These are phyloP conservation scores for Ustilago xerochloae DNA, from an alignment of 1,284 basidiomycete species.

Conservation along the genomic window DNA sequence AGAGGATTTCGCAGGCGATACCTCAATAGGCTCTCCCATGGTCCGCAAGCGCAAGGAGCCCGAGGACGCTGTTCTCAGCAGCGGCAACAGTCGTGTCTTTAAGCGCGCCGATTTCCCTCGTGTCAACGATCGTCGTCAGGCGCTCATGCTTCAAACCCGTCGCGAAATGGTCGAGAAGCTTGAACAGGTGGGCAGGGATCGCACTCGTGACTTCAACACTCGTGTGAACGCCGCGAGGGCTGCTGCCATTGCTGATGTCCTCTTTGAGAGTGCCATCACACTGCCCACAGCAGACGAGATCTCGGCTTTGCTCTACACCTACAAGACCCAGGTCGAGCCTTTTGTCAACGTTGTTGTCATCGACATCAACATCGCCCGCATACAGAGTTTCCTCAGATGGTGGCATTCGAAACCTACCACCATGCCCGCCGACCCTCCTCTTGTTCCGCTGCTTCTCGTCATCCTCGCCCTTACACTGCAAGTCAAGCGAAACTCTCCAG, in stretches of 20 bases:
- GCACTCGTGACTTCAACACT: slow-evolving; percentile 49
- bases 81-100: slow-evolving; percentile 26
- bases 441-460: slow-evolving; percentile 58
- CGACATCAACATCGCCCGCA: slow-evolving; percentile 56
- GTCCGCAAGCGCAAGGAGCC: slow-evolving; percentile 48
- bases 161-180: slow-evolving; percentile 48
- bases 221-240: slow-evolving; percentile 59
- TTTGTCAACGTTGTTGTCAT: slow-evolving; percentile 55
- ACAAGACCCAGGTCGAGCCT: slow-evolving; percentile 54
- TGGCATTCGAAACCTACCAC: slow-evolving; percentile 59
- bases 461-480: slow-evolving; percentile 61
- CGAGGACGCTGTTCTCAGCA: slow-evolving; percentile 10
- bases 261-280: slow-evolving; percentile 47
- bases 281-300: slow-evolving; percentile 51
- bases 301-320: slow-evolving; percentile 51
- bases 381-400: slow-evolving; percentile 58
- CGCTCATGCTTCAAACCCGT: slow-evolving; percentile 35
- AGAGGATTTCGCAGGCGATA: slow-evolving; percentile 33
- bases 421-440: slow-evolving; percentile 58
- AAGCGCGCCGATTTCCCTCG: slow-evolving; percentile 43
- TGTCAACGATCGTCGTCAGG: slow-evolving; percentile 38
- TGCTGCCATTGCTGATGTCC: slow-evolving; percentile 54
- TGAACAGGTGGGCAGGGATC: slow-evolving; percentile 41
- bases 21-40: slow-evolving; percentile 44
- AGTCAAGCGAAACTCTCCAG: slow-evolving; percentile 46